These are phyloP conservation scores for Aspergillus phoenicis DNA, from an alignment of 2,329 filamentous ascomycete species.

Conservation along the genomic window DNA sequence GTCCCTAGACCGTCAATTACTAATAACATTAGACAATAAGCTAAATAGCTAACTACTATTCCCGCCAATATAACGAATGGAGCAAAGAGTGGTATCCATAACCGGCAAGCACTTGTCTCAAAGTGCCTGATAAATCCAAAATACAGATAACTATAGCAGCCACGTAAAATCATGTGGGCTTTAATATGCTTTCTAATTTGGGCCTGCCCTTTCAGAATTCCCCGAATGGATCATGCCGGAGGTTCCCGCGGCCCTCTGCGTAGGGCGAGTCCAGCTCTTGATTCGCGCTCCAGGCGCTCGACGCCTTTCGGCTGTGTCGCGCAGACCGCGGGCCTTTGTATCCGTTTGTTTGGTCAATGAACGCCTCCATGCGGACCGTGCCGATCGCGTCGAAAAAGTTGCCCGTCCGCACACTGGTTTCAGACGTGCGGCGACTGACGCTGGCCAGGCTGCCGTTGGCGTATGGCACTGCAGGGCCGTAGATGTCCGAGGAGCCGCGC, in stretches of 20 bases:
- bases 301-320: constrained; percentile 34
- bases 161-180: neutral
- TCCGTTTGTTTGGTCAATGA: constrained; percentile 64
- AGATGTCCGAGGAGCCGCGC: constrained; percentile 62
- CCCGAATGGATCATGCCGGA: constrained; percentile 49
- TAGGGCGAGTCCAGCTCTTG: constrained; percentile 39
- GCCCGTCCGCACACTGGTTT: constrained; percentile 50
- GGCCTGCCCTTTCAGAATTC: constrained; percentile 40
- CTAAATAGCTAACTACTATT: neutral
- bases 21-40: neutral
- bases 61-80: neutral
- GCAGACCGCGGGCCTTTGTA: constrained; percentile 20
- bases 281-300: constrained; percentile 37
- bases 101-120: neutral
- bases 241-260: constrained; percentile 39
- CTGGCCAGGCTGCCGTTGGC: constrained; percentile 42
- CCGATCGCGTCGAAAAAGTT: constrained; percentile 86
- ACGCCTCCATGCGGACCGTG: constrained; percentile 95
- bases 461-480: constrained; percentile 35
- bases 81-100: neutral
- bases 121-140: no score
- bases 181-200: neutral
- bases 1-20: neutral
- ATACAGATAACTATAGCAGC: no score
- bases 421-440: constrained; percentile 56